Percentiles rank a stretch among this genome's conserved stretches.
phyloP scores from a whole-genome alignment of 1,139 yeast species.

The Blastobotrys buckinghamii region DNA sequence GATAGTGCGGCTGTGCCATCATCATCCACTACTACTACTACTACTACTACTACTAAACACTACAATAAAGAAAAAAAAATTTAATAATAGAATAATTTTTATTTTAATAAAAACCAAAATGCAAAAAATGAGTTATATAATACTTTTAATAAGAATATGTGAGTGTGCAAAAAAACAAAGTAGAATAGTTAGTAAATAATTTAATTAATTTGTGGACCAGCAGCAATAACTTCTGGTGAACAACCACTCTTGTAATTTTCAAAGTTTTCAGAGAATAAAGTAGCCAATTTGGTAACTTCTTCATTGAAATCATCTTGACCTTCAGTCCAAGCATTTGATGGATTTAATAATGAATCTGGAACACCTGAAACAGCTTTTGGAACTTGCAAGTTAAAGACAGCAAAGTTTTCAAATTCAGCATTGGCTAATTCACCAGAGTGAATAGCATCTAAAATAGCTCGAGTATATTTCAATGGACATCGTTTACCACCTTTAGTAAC shows the following conservation, averaged over 20 bases:
- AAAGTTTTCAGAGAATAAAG: conserved; percentile 79
- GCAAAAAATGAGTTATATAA: too few species aligned
- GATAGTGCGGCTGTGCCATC: too few species aligned
- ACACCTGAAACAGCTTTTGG: conserved; percentile 81
- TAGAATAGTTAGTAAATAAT: background rate
- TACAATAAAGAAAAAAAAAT: too few species aligned
- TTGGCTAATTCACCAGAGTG: conserved; percentile 84
- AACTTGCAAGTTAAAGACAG: conserved; percentile 79
- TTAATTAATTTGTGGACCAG: conserved; percentile 59
- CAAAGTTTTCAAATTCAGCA: conserved; percentile 78
- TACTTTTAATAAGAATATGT: too few species aligned
- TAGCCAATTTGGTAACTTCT: conserved; percentile 72
- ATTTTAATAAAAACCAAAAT: too few species aligned
- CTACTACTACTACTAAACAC: too few species aligned
- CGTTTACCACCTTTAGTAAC: conserved; percentile 93
- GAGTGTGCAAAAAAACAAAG: too few species aligned
- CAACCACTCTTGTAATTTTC: conserved; percentile 78
- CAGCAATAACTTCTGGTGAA: conserved; percentile 81
- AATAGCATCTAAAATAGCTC: conserved; percentile 93
- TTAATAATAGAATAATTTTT: too few species aligned
- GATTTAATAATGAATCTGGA: conserved; percentile 81
- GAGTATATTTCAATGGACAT: conserved; percentile 95
- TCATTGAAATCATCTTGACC: conserved; percentile 60
- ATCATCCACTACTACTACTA: too few species aligned
- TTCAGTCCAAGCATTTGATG: conserved; percentile 76